These are phyloP conservation scores for Yamadazyma spencermartinsiae DNA, from an alignment of 1,139 yeast species.

Conservation along the genomic window DNA sequence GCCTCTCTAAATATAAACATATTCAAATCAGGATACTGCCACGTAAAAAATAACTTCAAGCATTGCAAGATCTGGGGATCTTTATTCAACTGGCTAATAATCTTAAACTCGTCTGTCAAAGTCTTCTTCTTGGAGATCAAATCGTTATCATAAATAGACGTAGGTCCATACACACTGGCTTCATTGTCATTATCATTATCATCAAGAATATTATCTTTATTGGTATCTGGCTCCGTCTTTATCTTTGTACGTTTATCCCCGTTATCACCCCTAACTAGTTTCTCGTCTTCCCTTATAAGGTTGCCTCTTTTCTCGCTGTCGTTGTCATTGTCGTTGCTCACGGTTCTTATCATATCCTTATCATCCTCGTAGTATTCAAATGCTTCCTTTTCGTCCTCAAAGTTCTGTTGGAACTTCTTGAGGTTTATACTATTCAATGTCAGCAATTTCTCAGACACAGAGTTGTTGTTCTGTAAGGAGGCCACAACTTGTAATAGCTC, in stretches of 20 bases:
- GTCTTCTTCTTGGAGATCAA: conserved; percentile 23
- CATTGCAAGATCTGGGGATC: conserved; percentile 50
- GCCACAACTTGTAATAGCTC: conserved; percentile 17
- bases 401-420: background rate
- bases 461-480: background rate
- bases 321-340: conserved; percentile 16
- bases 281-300: conserved; percentile 18
- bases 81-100: conserved; percentile 29
- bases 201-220: conserved; percentile 5
- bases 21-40: conserved; percentile 67
- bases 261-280: conserved; percentile 10
- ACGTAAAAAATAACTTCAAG: conserved; percentile 56
- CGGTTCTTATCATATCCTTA: conserved; percentile 22
- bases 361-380: conserved; percentile 18
- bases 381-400: background rate
- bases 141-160: conserved; percentile 47
- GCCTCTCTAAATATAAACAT: conserved; percentile 66
- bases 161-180: conserved; percentile 49
- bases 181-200: conserved; percentile 21
- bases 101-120: conserved; percentile 24
- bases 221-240: conserved; percentile 3
- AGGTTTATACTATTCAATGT: conserved; percentile 1
- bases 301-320: background rate
- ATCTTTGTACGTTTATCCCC: background rate
- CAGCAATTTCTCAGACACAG: background rate